phyloP scores from a whole-genome alignment of 768 basidiomycete genomes.

The Pisolithus tinctorius region DNA sequence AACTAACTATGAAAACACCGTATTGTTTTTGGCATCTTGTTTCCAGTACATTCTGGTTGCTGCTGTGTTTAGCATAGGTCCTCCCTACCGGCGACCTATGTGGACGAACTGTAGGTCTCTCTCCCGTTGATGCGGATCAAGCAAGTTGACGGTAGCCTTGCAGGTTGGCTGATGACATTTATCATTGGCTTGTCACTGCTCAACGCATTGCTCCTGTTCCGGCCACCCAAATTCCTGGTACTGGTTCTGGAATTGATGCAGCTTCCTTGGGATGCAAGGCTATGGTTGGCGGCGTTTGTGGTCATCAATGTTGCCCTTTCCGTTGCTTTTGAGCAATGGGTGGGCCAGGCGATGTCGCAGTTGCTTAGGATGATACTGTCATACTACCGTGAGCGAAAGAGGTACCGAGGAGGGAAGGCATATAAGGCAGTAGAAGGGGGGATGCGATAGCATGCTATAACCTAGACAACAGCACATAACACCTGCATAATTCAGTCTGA shows the following conservation, averaged over 20 bases:
- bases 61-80: conserved; percentile 96
- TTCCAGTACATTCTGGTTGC: conserved; percentile 99
- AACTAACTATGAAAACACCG: conserved; percentile 87
- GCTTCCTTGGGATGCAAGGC: conserved; percentile 61
- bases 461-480: too few relatives aligned
- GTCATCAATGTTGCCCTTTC: conserved; percentile 66
- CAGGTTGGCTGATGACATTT: conserved; percentile 79
- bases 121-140: not conserved
- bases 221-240: conserved; percentile 54
- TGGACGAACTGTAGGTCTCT: conserved; percentile 79
- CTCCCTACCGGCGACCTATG: conserved; percentile 91
- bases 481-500: too few relatives aligned
- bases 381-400: conserved; percentile 36
- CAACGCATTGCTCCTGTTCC: conserved; percentile 71
- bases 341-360: conserved; percentile 49
- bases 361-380: conserved; percentile 41
- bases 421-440: conserved; percentile 85
- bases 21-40: conserved; percentile 87
- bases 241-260: conserved; percentile 70
- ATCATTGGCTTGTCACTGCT: conserved; percentile 62
- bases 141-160: not conserved
- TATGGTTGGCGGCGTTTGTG: conserved; percentile 61
- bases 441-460: conserved; percentile 32
- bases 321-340: conserved; percentile 74
- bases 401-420: conserved; percentile 58